These are phyloP conservation scores for Fusarium sp. DNA, from an alignment of 2,329 filamentous ascomycete genomes.

Conservation along the genomic window DNA sequence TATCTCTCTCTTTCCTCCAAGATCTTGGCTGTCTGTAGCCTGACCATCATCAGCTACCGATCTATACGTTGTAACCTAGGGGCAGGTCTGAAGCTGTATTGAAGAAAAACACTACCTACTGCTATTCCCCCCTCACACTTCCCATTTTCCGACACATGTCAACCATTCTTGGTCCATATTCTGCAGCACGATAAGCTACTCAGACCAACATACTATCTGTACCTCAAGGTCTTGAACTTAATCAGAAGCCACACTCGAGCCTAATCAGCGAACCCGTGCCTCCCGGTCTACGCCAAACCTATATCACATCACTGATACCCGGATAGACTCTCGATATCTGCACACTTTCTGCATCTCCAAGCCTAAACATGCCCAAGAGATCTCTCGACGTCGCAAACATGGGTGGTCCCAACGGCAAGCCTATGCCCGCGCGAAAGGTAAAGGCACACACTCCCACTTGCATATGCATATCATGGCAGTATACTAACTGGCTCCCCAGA, in stretches of 20 bases:
- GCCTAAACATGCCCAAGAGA: slow-evolving; percentile 54
- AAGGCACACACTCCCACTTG: slow-evolving; percentile 2
- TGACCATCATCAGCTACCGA: neutral
- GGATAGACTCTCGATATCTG: neutral
- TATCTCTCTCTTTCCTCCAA: neutral
- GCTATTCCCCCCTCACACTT: neutral
- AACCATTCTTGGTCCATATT: neutral
- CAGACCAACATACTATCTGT: neutral
- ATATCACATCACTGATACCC: neutral
- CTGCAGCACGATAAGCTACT: neutral
- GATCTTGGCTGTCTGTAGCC: neutral
- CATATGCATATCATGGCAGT: neutral
- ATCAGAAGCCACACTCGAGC: neutral
- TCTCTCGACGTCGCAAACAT: slow-evolving; percentile 47
- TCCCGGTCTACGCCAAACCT: neutral
- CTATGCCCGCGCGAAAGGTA: slow-evolving; percentile 48
- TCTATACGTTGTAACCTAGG: neutral
- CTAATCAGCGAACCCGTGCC: neutral
- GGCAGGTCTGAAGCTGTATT: neutral
- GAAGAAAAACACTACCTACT: neutral
- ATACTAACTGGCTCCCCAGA: slow-evolving; percentile 56
- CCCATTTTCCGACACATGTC: neutral
- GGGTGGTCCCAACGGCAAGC: slow-evolving; percentile 45
- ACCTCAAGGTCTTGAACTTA: neutral
- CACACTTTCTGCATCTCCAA: neutral